Conservation (phyloP, 2,329 filamentous ascomycete genomes). For the Alternaria brassicae region DNA sequence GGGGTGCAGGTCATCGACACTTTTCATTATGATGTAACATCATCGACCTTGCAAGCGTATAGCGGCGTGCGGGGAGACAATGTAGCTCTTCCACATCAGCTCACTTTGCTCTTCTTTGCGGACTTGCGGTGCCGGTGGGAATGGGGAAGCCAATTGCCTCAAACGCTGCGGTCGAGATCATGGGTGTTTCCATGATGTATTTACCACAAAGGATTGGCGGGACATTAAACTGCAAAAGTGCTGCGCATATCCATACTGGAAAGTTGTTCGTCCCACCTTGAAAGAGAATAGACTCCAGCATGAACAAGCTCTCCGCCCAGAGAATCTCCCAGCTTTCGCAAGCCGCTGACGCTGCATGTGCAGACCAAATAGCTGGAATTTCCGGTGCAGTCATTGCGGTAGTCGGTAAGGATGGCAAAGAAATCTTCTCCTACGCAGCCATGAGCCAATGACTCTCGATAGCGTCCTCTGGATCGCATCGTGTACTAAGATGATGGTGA, state of each 20-base stretch:
- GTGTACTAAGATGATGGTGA: constrained; percentile 1
- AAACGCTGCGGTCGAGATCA: not conserved
- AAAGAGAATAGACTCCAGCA: not conserved
- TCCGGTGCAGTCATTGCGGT: not conserved
- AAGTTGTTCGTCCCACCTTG: not conserved
- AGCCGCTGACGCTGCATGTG: not conserved
- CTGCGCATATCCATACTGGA: not conserved
- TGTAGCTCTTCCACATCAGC: not conserved
- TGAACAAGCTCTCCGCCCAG: not conserved
- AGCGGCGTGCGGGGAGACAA: not conserved
- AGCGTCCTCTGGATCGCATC: constrained; percentile 1
- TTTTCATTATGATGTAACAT: not conserved
- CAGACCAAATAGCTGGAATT: not conserved
- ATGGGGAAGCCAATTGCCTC: not conserved
- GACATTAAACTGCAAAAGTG: not conserved
- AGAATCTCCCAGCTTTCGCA: not conserved
- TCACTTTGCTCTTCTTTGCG: no score
- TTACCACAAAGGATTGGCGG: not conserved
- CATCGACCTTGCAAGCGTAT: not conserved
- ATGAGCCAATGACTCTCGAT: constrained; percentile 4
- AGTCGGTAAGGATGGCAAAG: constrained; percentile 4
- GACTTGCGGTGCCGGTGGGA: constrained; percentile 2
- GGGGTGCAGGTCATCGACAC: not conserved
- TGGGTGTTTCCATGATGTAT: not conserved
- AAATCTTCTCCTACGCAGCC: not conserved